These are phyloP conservation scores for Rubus parviflorus DNA, from an alignment of 306 rosid genomes.

Conservation along the genomic window DNA sequence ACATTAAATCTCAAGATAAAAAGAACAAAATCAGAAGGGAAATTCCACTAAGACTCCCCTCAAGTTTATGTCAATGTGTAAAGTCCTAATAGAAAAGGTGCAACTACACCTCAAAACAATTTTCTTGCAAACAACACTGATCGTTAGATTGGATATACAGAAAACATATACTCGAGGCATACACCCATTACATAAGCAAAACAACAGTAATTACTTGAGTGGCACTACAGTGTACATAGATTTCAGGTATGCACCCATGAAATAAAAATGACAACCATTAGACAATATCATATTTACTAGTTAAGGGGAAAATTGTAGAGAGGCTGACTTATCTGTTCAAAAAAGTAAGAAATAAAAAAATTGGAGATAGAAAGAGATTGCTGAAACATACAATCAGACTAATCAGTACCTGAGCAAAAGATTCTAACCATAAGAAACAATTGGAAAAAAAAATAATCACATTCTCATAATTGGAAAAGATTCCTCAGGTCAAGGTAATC, in stretches of 20 bases:
- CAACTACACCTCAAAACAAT: not conserved
- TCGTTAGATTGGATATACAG: not conserved
- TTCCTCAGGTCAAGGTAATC: not conserved
- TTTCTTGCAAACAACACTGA: not conserved
- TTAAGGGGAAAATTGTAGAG: not conserved
- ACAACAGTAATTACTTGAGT: not conserved
- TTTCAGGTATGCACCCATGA: not conserved
- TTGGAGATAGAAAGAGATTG: not conserved
- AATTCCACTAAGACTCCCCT: not conserved
- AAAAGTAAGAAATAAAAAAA: not conserved
- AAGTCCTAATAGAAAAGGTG: not conserved
- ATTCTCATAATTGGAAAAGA: not conserved
- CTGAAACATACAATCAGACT: not conserved
- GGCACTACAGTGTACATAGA: not conserved
- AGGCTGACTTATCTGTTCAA: not conserved
- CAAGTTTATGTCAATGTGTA: not conserved
- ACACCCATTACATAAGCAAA: not conserved
- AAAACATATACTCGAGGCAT: not conserved
- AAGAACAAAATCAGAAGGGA: not conserved
- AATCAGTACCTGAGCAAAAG: not conserved
- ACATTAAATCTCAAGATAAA: constrained; percentile 16
- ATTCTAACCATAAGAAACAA: not conserved
- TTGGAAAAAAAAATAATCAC: not conserved
- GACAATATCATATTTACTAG: not conserved
- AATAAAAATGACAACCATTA: not conserved